Base-by-base conservation (phyloP, 1,284 basidiomycete genomes). In the Trichosporon sp. region DNA sequence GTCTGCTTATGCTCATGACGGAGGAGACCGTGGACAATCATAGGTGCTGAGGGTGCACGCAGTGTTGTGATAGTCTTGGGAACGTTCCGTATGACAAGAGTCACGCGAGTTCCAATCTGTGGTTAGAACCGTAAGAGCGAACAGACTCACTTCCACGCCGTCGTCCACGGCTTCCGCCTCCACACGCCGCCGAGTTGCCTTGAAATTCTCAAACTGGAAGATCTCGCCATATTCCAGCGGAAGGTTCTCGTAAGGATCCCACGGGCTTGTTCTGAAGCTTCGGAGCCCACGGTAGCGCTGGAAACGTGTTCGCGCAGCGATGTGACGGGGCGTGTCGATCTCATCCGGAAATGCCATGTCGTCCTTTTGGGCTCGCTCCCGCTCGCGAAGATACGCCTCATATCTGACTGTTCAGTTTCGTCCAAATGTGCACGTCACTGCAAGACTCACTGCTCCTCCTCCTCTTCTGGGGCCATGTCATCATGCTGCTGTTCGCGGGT, bases 1-100 rank as follows among this genome's bases (percentile, higher is more conserved):
- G 94, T 91, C 75, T 92, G 90, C 85, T 99, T 99, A 85, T 98
- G 96, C 78, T 99, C 97, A 80, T 99, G 95, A 77, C 94, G 90
- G 67, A 96, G 85, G 51, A 99, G 86, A 2, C 91, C 91, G 76
- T 96, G 95, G 8, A 96, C 77, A 25, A 91, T 86, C 74, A 96
- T 85, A 0, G 91, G 91, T 2, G 86, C 80, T 70, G 7, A 62
- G 79, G 13, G n/a, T 35, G 3, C 8, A 13, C 87, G 32, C n/a
- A n/a, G n/a, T 81, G 31, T 2, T 83, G 75, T 6, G 74, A 64
- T 73, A 84, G 83, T 8, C 18, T 60, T 29, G 0, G 93, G 91
- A 1, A 91, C 92, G 63, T 89, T 87, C 72, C 88, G 88, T 68
- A 97, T 78, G 74, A 88, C 86, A 9, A 96, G 76, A 0, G 89